These are phyloP conservation scores for Lasiosphaeria ovina DNA, from an alignment of 495 filamentous ascomycete species.

Conservation along the genomic window DNA sequence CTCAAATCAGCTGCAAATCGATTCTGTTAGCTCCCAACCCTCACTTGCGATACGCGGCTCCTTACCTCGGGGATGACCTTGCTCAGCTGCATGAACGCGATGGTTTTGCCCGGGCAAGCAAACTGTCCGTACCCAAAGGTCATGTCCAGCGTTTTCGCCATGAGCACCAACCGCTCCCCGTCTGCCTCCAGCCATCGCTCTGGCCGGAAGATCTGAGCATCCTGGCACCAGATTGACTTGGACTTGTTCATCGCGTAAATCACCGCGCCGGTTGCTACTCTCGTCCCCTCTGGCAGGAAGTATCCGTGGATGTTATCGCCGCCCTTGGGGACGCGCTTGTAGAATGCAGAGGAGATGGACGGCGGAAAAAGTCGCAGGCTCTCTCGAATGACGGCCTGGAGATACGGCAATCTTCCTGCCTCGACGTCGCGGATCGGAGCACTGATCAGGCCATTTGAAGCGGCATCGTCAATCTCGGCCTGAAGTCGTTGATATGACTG, in stretches of 20 bases:
- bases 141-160: constrained; percentile 36
- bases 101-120: constrained; percentile 38
- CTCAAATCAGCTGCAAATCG: constrained; percentile 15
- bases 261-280: constrained; percentile 24
- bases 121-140: constrained; percentile 40
- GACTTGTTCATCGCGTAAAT: constrained; percentile 12
- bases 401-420: constrained; percentile 42
- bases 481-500: constrained; percentile 52
- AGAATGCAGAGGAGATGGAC: constrained; percentile 43
- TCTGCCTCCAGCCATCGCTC: constrained; percentile 45
- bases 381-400: constrained; percentile 45
- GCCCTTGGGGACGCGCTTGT: constrained; percentile 32
- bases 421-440: constrained; percentile 36
- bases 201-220: constrained; percentile 37
- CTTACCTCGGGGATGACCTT: constrained; percentile 56
- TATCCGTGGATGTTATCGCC: constrained; percentile 28
- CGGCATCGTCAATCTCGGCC: constrained; percentile 53
- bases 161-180: constrained; percentile 29
- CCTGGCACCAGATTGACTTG: constrained; percentile 19
- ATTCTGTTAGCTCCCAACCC: background rate
- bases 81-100: constrained; percentile 45
- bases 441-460: constrained; percentile 30
- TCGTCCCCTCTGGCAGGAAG: constrained; percentile 29
- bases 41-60: background rate
- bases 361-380: constrained; percentile 44